phyloP scores from a whole-genome alignment of 306 rosid genomes.

The Spatholobus suberectus region DNA sequence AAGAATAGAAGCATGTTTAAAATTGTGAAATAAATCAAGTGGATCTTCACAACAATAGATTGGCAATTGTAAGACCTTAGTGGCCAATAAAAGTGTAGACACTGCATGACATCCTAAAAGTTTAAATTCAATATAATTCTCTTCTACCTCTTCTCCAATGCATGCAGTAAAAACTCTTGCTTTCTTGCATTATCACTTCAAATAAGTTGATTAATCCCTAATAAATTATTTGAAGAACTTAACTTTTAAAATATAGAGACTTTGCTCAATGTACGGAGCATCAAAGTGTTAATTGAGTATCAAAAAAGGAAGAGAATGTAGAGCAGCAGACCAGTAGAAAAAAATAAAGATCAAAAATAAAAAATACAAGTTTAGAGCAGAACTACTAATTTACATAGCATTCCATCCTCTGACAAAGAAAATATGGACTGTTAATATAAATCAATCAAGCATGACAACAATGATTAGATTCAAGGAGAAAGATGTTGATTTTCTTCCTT shows the following conservation, averaged over 20 bases:
- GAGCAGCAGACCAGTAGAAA: neutral
- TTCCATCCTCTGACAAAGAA: slow-evolving; percentile 1
- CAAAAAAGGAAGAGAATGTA: slow-evolving; percentile 1
- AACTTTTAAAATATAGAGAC: neutral
- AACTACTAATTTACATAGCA: neutral
- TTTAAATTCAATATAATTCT: slow-evolving; percentile 17
- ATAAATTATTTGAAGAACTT: neutral
- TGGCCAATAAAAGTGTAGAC: neutral
- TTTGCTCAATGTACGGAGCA: neutral
- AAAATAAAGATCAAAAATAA: neutral
- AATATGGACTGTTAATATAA: neutral
- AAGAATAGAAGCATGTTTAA: slow-evolving; percentile 24
- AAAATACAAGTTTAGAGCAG: neutral
- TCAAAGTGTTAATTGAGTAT: neutral
- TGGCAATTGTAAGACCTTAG: slow-evolving; percentile 12
- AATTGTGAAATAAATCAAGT: slow-evolving; percentile 16
- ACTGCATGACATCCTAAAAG: neutral
- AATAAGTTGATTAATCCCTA: slow-evolving; percentile 10
- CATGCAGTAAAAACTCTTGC: slow-evolving; percentile 7
- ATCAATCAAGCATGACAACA: slow-evolving; percentile 2
- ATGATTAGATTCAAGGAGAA: slow-evolving; percentile 9
- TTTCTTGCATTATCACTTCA: neutral
- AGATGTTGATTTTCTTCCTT: neutral
- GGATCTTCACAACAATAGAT: slow-evolving; percentile 19
- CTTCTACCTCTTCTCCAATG: slow-evolving; percentile 12